phyloP scores from a whole-genome alignment of 2,329 filamentous ascomycete species.

The Pseudopyrenochaeta lycopersici region DNA sequence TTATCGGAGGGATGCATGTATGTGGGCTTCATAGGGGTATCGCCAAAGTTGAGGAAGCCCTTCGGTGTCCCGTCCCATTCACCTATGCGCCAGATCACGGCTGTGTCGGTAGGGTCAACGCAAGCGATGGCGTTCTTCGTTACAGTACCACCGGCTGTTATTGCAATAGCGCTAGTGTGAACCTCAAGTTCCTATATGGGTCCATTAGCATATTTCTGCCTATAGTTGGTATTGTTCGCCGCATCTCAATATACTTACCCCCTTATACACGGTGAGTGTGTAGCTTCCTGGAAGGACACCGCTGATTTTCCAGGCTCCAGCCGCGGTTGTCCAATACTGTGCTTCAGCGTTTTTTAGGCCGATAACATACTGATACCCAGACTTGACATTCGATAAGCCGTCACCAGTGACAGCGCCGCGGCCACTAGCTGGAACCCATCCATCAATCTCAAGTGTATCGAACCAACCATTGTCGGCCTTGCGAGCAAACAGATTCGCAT shows the following conservation, averaged over 20 bases:
- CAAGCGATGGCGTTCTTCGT: slow-evolving; percentile 60
- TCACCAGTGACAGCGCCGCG: slow-evolving; percentile 30
- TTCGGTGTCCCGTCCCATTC: slow-evolving; percentile 66
- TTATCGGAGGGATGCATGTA: slow-evolving; percentile 54
- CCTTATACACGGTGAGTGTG: slow-evolving; percentile 69
- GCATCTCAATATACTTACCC: too few species aligned
- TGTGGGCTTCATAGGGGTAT: slow-evolving; percentile 52
- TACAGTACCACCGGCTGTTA: slow-evolving; percentile 58
- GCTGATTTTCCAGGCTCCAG: slow-evolving; percentile 64
- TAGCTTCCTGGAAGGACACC: slow-evolving; percentile 71
- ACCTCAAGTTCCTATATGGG: slow-evolving; percentile 31
- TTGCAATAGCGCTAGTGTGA: slow-evolving; percentile 46
- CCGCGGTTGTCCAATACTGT: slow-evolving; percentile 50
- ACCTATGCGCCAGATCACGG: slow-evolving; percentile 67
- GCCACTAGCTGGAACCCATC: slow-evolving; percentile 26
- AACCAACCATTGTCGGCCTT: slow-evolving; percentile 33
- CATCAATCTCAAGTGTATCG: slow-evolving; percentile 30
- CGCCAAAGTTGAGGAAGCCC: slow-evolving; percentile 66
- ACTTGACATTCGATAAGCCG: slow-evolving; percentile 51
- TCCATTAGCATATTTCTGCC: background rate
- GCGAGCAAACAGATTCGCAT: slow-evolving; percentile 36
- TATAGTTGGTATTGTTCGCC: background rate
- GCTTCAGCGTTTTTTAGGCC: slow-evolving; percentile 46
- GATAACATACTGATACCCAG: slow-evolving; percentile 51
- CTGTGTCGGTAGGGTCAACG: slow-evolving; percentile 58